Evolutionary conservation across 2,329 filamentous ascomycete species (phyloP), one percentile per base, ranked within the genome.

Genomic region (Cladosporium sp.): DNA sequence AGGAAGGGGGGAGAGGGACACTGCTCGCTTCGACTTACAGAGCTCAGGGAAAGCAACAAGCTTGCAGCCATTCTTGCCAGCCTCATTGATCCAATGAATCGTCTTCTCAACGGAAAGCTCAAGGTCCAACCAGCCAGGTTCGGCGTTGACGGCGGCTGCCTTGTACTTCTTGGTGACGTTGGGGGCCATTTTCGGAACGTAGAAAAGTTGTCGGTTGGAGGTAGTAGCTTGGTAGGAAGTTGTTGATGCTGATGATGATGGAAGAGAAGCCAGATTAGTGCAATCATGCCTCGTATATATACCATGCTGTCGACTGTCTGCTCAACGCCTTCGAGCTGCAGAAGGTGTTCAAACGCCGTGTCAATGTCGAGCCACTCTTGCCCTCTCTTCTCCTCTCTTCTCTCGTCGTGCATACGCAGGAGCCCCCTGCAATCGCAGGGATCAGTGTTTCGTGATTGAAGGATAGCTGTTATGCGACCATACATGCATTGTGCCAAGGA

Each of bases 51-150:
- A 84, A 0, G 75, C 72, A 4, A 89, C 73, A 3, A 89, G 75
- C 65, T 86, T 80, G 2, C 84, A 85, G 1, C 82, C 84, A 57
- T 84, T 81, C 6, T 75, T 68, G 1, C 83, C 83, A 0, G 87
- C 87, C 69, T 86, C 82, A 36, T 79, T 75, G 69, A 89, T 88
- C 60, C 88, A 78, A 0, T 75, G 71, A 69, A 84, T 83, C 8
- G 86, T 87, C 72, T 89, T 89, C 1, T 80, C 73, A 2, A 89
- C 82, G 1, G 81, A 79, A 0, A 74, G 82, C 11, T 81, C 76
- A 2, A 89, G 80, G 69, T 89, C 84, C 8, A 89, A 78, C 86
- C 86, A 89, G 2, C 78, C 81, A 0, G 86, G 85, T 73, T 89
- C 87, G 8, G 54, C 54, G 30, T 65, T 58, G 56, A 59, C 57